These are phyloP conservation scores for Lithocarpus polystachyus DNA, from an alignment of 306 rosid species.

Conservation along the genomic window DNA sequence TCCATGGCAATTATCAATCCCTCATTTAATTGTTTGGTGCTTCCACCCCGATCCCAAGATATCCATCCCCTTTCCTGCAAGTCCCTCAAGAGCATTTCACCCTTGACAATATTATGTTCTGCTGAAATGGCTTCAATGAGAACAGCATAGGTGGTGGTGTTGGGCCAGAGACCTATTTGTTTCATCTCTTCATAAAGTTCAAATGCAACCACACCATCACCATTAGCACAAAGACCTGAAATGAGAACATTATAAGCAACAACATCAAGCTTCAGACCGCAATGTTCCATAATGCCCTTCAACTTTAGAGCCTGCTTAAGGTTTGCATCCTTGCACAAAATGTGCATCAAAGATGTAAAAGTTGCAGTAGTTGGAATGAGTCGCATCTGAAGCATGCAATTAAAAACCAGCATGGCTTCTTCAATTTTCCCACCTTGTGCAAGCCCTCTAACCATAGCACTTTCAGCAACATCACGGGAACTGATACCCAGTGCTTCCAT, in stretches of 20 bases:
- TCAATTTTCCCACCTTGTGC: conserved; percentile 54
- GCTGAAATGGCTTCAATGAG: conserved; percentile 44
- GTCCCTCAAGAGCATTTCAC: conserved; percentile 54
- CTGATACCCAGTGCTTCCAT: conserved; percentile 51
- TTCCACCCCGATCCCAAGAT: conserved; percentile 32
- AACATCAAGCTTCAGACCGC: conserved; percentile 58
- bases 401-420: conserved; percentile 51
- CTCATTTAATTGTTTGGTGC: conserved; percentile 30
- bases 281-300: conserved; percentile 54
- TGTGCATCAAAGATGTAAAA: conserved; percentile 75
- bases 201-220: conserved; percentile 55
- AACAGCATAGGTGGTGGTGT: conserved; percentile 45
- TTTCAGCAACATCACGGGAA: conserved; percentile 53
- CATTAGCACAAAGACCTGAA: conserved; percentile 63
- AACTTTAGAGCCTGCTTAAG: conserved; percentile 50
- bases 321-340: conserved; percentile 51
- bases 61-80: conserved; percentile 50
- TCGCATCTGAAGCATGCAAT: conserved; percentile 44
- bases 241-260: conserved; percentile 62
- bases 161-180: conserved; percentile 56
- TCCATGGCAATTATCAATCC: conserved; percentile 39
- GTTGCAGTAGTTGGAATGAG: conserved; percentile 65
- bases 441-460: conserved; percentile 73
- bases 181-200: conserved; percentile 70
- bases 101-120: conserved; percentile 30